Percentiles rank a stretch among this genome's conserved stretches.
Evolutionary conservation across 345 rosid species (phyloP).

Genomic region (Eucalyptus erythrocorys): DNA sequence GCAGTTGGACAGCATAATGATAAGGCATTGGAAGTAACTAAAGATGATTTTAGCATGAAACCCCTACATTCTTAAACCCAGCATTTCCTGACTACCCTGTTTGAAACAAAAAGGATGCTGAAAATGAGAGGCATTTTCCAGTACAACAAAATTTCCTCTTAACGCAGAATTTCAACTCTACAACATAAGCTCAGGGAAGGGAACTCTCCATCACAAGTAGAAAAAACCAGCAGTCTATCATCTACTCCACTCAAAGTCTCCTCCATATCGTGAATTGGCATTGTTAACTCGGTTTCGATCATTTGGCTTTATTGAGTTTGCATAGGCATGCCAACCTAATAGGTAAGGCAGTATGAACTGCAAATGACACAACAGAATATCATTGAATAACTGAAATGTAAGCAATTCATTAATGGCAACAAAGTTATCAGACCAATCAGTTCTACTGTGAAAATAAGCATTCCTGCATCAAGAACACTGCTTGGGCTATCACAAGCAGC

Average conservation of each 20-base stretch:
- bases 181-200: background rate
- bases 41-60: background rate
- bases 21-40: background rate
- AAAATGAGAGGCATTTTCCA: background rate
- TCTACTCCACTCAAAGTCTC: constrained; percentile 77
- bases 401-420: background rate
- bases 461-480: background rate
- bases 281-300: constrained; percentile 26
- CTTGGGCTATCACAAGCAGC: background rate
- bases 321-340: constrained; percentile 78
- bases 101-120: background rate
- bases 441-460: background rate
- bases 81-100: background rate
- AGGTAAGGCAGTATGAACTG: constrained; percentile 80
- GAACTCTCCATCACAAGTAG: background rate
- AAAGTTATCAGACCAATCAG: background rate
- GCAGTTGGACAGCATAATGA: background rate
- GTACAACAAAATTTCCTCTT: background rate
- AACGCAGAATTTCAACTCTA: background rate
- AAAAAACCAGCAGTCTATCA: background rate
- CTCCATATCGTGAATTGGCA: constrained; percentile 51
- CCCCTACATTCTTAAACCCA: background rate
- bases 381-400: background rate
- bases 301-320: constrained; percentile 40
- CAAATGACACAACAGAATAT: background rate